phyloP scores from a whole-genome alignment of 2,329 filamentous ascomycete species.

The Colletotrichum camelliae region DNA sequence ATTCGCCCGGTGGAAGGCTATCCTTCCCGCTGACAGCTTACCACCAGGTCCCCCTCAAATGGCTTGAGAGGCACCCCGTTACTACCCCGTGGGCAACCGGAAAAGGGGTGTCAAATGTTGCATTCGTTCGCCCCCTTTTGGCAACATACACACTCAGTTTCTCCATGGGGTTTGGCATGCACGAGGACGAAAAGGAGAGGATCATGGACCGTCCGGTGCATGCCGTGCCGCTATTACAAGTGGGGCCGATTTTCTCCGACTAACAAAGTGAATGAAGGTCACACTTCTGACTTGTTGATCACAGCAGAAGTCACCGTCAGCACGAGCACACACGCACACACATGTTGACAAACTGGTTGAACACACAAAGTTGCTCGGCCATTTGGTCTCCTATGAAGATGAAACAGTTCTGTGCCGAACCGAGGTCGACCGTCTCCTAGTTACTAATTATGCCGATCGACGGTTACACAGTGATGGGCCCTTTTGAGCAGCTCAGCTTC shows the following conservation, averaged over 20 bases:
- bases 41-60: not conserved
- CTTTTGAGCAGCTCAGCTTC: not conserved
- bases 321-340: not conserved
- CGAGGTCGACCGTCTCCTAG: not conserved
- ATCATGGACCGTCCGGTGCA: not conserved
- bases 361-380: not conserved
- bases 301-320: not conserved
- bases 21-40: not conserved
- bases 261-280: not conserved
- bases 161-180: conserved; percentile 4
- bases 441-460: not conserved
- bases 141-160: not conserved
- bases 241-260: conserved; percentile 15
- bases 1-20: not conserved
- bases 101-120: not conserved
- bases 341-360: not conserved
- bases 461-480: not conserved
- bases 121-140: not conserved
- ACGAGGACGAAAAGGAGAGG: not conserved
- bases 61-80: not conserved
- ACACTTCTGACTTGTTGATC: not conserved
- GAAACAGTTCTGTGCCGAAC: not conserved
- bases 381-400: not conserved
- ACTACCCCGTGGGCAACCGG: not conserved
- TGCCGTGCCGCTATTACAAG: not conserved